These are phyloP conservation scores for Serendipita indica DNA, from an alignment of 768 basidiomycete species.

Conservation along the genomic window DNA sequence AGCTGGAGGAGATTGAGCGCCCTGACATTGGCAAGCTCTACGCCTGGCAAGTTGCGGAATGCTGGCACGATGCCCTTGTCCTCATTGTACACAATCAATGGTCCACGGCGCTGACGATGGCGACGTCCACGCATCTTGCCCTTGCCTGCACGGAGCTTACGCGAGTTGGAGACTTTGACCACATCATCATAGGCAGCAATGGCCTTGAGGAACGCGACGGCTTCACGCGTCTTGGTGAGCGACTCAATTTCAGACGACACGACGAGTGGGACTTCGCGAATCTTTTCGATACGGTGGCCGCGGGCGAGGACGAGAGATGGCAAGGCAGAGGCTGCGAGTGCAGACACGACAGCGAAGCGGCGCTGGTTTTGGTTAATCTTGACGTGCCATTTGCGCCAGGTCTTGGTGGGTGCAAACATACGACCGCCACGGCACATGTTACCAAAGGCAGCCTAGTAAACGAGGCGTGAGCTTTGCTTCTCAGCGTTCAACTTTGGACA, in stretches of 20 bases:
- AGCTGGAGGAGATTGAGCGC: constrained; percentile 95
- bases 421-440: constrained; percentile 99
- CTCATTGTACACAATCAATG: constrained; percentile 91
- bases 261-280: constrained; percentile 94
- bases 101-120: constrained; percentile 93
- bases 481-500: constrained; percentile 14
- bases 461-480: constrained; percentile 11
- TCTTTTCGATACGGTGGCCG: constrained; percentile 95
- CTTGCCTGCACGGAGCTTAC: constrained; percentile 92
- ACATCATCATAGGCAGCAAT: constrained; percentile 85
- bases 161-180: constrained; percentile 91
- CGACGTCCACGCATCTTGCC: constrained; percentile 96
- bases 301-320: constrained; percentile 97
- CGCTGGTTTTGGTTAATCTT: constrained; percentile 99
- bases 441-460: constrained; percentile 99
- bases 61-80: constrained; percentile 96
- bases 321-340: constrained; percentile 92
- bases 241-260: constrained; percentile 65
- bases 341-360: constrained; percentile 94
- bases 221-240: constrained; percentile 92
- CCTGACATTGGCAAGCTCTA: constrained; percentile 90
- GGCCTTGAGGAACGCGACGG: constrained; percentile 81
- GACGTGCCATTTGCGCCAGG: constrained; percentile 99
- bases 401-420: constrained; percentile 99
- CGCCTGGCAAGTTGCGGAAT: constrained; percentile 97